Evolutionary conservation across 2,329 filamentous ascomycete genomes (phyloP).

Genomic region (Aschersonia sp.): DNA sequence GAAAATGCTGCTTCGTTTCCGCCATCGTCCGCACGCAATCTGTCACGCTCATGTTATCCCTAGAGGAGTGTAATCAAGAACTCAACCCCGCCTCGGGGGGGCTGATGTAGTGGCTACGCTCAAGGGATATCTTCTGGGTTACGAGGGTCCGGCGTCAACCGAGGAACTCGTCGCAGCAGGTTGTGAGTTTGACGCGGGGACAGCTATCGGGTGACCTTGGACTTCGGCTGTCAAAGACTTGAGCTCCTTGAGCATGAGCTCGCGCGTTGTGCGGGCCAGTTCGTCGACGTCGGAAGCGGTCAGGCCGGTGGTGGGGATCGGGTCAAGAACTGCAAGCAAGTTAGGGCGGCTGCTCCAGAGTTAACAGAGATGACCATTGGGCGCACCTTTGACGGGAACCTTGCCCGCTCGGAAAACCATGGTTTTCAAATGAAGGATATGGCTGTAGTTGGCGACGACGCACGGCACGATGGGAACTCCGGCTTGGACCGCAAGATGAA

Average conservation of each 20-base stretch:
- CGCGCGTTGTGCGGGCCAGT: conserved; percentile 51
- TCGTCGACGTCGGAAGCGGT: conserved; percentile 64
- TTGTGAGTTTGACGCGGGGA: conserved; percentile 11
- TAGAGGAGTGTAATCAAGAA: background rate
- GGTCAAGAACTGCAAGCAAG: conserved; percentile 49
- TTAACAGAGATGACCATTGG: background rate
- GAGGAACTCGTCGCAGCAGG: conserved; percentile 15
- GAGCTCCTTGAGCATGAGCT: conserved; percentile 61
- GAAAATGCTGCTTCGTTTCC: background rate
- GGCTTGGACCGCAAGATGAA: conserved; percentile 88
- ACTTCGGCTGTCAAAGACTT: conserved; percentile 36
- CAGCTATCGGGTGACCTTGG: conserved; percentile 22
- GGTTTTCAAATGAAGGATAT: conserved; percentile 51
- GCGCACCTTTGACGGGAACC: conserved; percentile 61
- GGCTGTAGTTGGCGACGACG: conserved; percentile 65
- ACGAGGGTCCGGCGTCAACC: conserved; percentile 10
- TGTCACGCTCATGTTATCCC: background rate
- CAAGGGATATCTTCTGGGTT: no score
- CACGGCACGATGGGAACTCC: conserved; percentile 86
- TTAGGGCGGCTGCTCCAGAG: background rate
- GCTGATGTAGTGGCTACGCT: no score
- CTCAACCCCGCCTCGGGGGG: background rate
- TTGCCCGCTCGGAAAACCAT: conserved; percentile 51
- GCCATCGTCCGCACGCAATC: background rate
- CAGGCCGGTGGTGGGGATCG: conserved; percentile 62